These are phyloP conservation scores for Debaryomycetaceae sp. DNA, from an alignment of 1,139 yeast genomes.

Conservation along the genomic window DNA sequence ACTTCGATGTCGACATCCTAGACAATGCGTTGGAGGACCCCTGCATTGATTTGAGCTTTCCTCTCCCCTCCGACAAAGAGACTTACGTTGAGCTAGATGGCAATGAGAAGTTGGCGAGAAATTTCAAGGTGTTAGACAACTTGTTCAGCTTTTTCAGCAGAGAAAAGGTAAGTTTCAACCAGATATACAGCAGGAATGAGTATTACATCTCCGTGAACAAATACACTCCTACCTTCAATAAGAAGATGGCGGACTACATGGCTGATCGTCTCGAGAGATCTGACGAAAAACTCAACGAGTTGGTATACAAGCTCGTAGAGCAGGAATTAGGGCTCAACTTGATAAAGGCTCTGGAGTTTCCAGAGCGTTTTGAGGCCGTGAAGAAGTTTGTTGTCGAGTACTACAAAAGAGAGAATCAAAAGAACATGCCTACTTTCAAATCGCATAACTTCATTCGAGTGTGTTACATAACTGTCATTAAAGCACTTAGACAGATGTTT, in stretches of 20 bases:
- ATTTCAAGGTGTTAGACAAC: constrained; percentile 29
- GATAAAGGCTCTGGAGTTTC: constrained; percentile 33
- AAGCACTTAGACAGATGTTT: constrained; percentile 33
- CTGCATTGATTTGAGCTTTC: constrained; percentile 33
- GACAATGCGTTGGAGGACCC: constrained; percentile 33
- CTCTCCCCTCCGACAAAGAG: constrained; percentile 38
- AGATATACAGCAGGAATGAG: constrained; percentile 34
- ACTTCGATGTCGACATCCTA: constrained; percentile 37
- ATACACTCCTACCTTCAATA: constrained; percentile 25
- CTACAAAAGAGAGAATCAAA: constrained; percentile 34
- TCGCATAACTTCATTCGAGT: constrained; percentile 27
- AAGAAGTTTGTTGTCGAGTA: constrained; percentile 39
- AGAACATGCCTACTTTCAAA: constrained; percentile 33
- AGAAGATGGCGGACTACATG: constrained; percentile 29
- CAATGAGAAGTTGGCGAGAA: constrained; percentile 23
- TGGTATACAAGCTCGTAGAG: constrained; percentile 36
- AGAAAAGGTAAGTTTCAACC: constrained; percentile 19
- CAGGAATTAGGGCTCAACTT: constrained; percentile 41
- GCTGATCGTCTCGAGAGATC: constrained; percentile 27
- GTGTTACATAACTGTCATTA: constrained; percentile 39
- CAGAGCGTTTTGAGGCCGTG: constrained; percentile 33
- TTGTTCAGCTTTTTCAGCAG: constrained; percentile 32
- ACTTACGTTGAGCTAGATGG: constrained; percentile 27
- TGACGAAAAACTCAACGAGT: constrained; percentile 36
- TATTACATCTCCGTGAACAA: constrained; percentile 35